Conservation (phyloP, 2,329 filamentous ascomycete species). For the Penicillium hesseltinei region DNA sequence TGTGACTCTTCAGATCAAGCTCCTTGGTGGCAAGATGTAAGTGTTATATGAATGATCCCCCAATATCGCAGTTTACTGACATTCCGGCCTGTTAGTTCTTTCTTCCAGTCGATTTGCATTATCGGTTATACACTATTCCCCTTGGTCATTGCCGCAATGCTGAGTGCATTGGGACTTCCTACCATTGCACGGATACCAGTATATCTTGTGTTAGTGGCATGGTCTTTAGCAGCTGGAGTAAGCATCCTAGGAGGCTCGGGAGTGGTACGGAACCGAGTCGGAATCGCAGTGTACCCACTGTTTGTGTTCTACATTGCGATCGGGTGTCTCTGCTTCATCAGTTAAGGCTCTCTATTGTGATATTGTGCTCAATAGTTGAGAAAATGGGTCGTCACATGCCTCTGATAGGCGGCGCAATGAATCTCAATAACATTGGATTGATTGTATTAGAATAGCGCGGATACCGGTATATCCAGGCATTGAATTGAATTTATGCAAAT, state of each 20-base stretch:
- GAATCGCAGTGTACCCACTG: constrained; percentile 88
- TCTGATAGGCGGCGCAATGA: not conserved
- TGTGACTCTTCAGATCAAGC: constrained; percentile 96
- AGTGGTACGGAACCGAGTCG: constrained; percentile 90
- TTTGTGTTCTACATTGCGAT: constrained; percentile 93
- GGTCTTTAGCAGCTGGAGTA: constrained; percentile 92
- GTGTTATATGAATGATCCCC: constrained; percentile 39
- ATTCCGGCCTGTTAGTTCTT: constrained; percentile 63
- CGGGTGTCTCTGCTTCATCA: constrained; percentile 96
- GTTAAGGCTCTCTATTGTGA: constrained; percentile 50
- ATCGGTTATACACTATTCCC: constrained; percentile 99
- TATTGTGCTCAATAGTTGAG: constrained; percentile 3
- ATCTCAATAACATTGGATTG: constrained; percentile 2
- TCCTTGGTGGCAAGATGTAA: constrained; percentile 95
- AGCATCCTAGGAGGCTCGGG: constrained; percentile 95
- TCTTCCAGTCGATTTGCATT: constrained; percentile 95
- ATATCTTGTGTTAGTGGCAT: constrained; percentile 81
- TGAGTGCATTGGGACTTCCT: constrained; percentile 78
- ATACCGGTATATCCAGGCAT: constrained; percentile 6
- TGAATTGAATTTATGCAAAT: not conserved
- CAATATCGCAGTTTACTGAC: constrained; percentile 18
- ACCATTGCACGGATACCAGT: constrained; percentile 84
- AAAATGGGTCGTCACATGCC: not conserved
- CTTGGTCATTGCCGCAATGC: constrained; percentile 83
- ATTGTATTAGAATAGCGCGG: constrained; percentile 5